Base-by-base conservation (phyloP, 257 asterid genomes). In the Coffea canephora region DNA sequence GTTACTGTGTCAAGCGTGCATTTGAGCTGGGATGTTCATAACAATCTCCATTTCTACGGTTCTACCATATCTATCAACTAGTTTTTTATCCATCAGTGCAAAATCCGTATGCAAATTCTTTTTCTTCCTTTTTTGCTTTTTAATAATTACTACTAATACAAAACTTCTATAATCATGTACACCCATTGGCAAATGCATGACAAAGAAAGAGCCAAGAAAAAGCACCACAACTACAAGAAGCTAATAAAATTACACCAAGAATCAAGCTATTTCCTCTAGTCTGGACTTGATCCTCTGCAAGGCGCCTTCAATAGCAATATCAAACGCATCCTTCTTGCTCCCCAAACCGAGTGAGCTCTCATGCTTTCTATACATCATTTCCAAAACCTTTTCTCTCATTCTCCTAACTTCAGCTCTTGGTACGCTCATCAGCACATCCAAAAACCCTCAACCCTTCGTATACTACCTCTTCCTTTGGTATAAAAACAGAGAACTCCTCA, bases 401-500 rank as follows among this genome's bases (percentile, higher is more conserved):
- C 91, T 92, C 86, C 95, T 82, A 1, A 94, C 90, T 61, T 90
- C 90, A 46, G 43, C 76, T 27, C 96, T 87, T 0, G 97, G 91
- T 49, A 92, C 92, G 8, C 88, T 83, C 82, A 81, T 88, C 88
- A 96, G 79, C 71, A 90, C 94, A 80, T 96, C 98, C 81, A 89
- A 0, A 55, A 96, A 31, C 87, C 69, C 67, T 95, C 91, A 91
- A 48, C 79, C 94, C 99, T 76, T 91, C 88, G 62, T 85, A 92
- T 83, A 95, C 97, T 66, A 94, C 97, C 54, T 90, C 98, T 79
- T 96, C 99, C 85, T 96, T 96, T 3, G 87, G 86, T 79, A 96
- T 89, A 14, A 86, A 90, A 36, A 96, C 95, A 3, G 99, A 90
- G 31, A 92, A 96, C 45, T 86, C 93, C 0, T 77, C 83, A 39